These are phyloP conservation scores for Diplodia scrobiculata DNA, from an alignment of 2,329 filamentous ascomycete species.

Conservation along the genomic window DNA sequence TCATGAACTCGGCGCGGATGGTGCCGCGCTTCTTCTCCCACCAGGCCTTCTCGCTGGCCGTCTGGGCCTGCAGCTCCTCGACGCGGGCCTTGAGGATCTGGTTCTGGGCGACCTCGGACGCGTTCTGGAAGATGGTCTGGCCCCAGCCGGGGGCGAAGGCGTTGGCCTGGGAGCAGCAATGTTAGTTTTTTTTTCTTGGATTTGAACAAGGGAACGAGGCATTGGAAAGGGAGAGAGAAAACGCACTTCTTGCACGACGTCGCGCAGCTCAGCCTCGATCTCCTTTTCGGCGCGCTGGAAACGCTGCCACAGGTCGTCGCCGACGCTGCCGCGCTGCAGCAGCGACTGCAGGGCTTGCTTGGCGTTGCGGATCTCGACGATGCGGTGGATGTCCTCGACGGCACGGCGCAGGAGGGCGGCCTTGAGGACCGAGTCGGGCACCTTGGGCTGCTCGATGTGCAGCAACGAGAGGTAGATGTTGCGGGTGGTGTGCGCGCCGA, in stretches of 20 bases:
- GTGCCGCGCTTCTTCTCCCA: constrained; percentile 81
- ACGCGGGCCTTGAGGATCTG: constrained; percentile 72
- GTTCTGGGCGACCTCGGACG: constrained; percentile 93
- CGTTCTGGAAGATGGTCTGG: constrained; percentile 92
- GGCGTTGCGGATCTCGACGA: constrained; percentile 82
- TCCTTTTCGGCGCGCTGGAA: constrained; percentile 93
- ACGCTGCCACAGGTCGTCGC: constrained; percentile 92
- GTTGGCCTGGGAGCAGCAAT: constrained; percentile 68
- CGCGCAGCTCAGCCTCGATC: constrained; percentile 91
- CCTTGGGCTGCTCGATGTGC: constrained; percentile 69
- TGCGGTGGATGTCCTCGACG: constrained; percentile 87
- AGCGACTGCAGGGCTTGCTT: constrained; percentile 85
- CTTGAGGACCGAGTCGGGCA: constrained; percentile 83
- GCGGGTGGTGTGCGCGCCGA: constrained; percentile 83
- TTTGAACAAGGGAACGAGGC: background rate
- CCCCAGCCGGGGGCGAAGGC: constrained; percentile 88
- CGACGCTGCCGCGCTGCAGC: constrained; percentile 86
- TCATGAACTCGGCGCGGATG: constrained; percentile 78
- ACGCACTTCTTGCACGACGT: constrained; percentile 86
- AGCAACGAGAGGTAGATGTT: constrained; percentile 93
- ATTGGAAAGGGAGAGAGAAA: background rate
- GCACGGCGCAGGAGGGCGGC: constrained; percentile 87
- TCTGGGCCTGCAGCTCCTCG: constrained; percentile 71
- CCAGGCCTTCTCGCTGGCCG: constrained; percentile 78
- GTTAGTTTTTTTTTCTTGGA: constrained; percentile 33